These are phyloP conservation scores for Pelargonium australe DNA, from an alignment of 441 rosid species.

Conservation along the genomic window DNA sequence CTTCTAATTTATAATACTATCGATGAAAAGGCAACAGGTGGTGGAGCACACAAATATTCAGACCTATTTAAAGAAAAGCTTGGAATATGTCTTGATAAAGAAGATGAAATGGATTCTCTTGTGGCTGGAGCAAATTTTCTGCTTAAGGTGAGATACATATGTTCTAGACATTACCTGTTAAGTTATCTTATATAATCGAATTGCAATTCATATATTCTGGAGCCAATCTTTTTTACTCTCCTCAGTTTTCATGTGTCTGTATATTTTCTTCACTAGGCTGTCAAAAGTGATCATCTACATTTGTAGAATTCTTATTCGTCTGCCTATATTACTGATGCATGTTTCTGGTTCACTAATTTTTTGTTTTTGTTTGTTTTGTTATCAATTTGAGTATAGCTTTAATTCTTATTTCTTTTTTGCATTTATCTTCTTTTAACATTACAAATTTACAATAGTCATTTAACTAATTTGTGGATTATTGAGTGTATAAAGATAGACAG, in stretches of 20 bases:
- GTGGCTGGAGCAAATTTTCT: slow-evolving; percentile 96
- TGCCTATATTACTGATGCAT: neutral
- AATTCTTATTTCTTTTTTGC: neutral
- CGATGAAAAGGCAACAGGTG: slow-evolving; percentile 87
- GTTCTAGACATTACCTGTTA: neutral
- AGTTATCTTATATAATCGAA: neutral
- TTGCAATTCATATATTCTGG: neutral
- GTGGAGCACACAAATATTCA: slow-evolving; percentile 89
- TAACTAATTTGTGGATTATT: too few species aligned
- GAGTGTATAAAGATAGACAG: too few species aligned
- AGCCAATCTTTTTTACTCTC: neutral
- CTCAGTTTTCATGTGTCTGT: neutral
- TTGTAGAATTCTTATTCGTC: neutral
- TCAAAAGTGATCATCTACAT: neutral
- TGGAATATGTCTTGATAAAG: slow-evolving; percentile 90
- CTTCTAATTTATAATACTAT: slow-evolving; percentile 24
- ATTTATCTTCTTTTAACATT: neutral
- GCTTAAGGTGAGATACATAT: slow-evolving; percentile 55
- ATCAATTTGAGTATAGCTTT: neutral
- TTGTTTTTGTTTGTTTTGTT: neutral
- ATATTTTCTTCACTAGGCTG: neutral
- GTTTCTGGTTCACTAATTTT: neutral
- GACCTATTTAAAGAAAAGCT: slow-evolving; percentile 92
- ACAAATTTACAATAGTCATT: neutral
- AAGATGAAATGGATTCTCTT: slow-evolving; percentile 98